phyloP scores from a whole-genome alignment of 768 basidiomycete genomes.

The Tricholoma flavovirens region DNA sequence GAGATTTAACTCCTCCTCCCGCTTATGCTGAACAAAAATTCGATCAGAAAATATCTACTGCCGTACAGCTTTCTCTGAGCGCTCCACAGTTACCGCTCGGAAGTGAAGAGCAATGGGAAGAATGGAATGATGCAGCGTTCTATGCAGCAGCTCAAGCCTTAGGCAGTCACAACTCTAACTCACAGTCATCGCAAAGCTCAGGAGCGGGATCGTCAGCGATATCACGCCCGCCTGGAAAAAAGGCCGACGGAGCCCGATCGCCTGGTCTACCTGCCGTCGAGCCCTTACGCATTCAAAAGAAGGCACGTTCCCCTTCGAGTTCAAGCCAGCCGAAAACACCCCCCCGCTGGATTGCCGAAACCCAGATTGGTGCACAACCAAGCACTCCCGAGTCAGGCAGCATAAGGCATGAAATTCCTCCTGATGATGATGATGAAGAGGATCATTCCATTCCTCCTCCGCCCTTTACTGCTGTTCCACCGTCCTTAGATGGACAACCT shows the following conservation, averaged over 20 bases:
- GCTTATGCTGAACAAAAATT: constrained; percentile 45
- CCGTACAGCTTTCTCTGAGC: constrained; percentile 33
- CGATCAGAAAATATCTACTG: constrained; percentile 46
- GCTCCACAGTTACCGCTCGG: constrained; percentile 18
- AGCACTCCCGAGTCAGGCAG: not conserved
- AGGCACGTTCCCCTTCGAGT: constrained; percentile 6
- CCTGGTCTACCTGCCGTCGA: constrained; percentile 12
- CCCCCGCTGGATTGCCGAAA: not conserved
- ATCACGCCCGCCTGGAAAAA: constrained; percentile 5
- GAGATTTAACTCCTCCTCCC: constrained; percentile 29
- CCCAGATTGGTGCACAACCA: not conserved
- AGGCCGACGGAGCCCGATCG: not conserved
- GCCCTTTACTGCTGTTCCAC: constrained; percentile 30
- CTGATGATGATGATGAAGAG: constrained; percentile 14
- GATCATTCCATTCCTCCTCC: constrained; percentile 31
- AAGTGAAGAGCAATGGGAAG: constrained; percentile 41
- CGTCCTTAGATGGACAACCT: constrained; percentile 28
- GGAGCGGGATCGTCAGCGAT: constrained; percentile 5
- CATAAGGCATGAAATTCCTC: constrained; percentile 6
- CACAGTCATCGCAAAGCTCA: not conserved
- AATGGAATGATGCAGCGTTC: constrained; percentile 41
- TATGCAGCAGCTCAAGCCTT: constrained; percentile 24
- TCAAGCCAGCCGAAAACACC: constrained; percentile 10
- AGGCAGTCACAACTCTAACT: not conserved
- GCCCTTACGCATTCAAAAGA: constrained; percentile 34